Base-by-base conservation (phyloP, 2,329 filamentous ascomycete species). In the Pseudocercospora musae region DNA sequence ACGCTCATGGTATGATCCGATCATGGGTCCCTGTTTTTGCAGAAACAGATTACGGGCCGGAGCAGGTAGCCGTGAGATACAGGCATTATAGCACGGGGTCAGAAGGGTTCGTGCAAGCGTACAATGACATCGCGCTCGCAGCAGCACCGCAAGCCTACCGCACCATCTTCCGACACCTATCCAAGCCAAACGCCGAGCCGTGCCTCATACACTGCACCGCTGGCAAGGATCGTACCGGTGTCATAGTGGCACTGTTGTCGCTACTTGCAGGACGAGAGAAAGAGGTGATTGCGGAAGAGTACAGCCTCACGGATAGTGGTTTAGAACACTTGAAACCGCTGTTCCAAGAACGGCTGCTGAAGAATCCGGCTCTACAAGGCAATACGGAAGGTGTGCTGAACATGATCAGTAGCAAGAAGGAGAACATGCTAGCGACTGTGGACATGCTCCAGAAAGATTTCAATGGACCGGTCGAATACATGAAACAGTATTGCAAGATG, bases 171-270 rank as follows among this genome's bases (percentile, higher is more conserved):
- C 72, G 76, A 15, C 84, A 90, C 68, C 77, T 91, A 74, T 84
- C 70, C 66, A 61, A 75, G 55, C 71, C 75, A 23, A 68, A 76
- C 9, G 72, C 78, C 48, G 69, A 76, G 57, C 85, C 87, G 7
- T 75, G 89, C 9, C 78, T 91, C 6, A 78, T 92, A 7, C 89
- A 93, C 71, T 92, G 90, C 74, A 90, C 89, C 0, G 89, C 88
- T 0, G 90, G 90, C 11, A 93, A 93, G 75, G 90, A 93, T 73
- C 82, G 90, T 48, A 92, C 90, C 0, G 90, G 90, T 1, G 82
- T 92, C 4, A 77, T 91, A 49, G 84, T 85, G 54, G 89, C 88
- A 2, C 69, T 93, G 44, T 73, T 92, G 8, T 79, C 91, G 42
- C 77, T 83, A 25, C 79, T 91, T 27, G 86, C 86, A 8, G 86